Base-by-base conservation (phyloP, 2,329 filamentous ascomycete species). In the Hirsutella thompsonii region DNA sequence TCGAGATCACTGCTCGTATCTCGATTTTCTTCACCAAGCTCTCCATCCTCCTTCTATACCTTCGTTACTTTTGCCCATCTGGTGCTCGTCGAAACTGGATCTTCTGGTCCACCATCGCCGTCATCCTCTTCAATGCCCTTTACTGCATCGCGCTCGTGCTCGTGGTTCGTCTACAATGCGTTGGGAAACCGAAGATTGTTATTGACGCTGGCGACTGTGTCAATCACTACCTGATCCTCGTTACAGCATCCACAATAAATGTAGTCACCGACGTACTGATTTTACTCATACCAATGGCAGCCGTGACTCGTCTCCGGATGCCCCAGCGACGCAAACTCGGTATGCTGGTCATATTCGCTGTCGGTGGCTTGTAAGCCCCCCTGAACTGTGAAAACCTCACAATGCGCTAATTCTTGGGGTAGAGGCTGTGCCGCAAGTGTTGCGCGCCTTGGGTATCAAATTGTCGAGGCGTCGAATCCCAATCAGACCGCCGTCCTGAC, bases 1-100 rank as follows among this genome's bases (percentile, higher is more conserved):
- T 37, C 16, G 36, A 37, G 21, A 37, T 37, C 8, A n/a, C 26
- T 9, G 36, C 36, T n/a, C 36, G 36, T 20, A 37, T 37, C 36
- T 37, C 36, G 4, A 37, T 37, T n/a, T 37, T 37, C 21, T 37
- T 37, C 36, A 37, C 36, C 19, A 37, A 37, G n/a, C 36, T 37
- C 5, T 37, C 36, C 14, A 37, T 37, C 10, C 21, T 37, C 8
- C 36, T 37, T 20, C 21, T 37, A 4, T 37, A 28, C 14, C 5
- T 37, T 5, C 36, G 36, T 11, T 37, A 37, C 36, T 37, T 37
- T 14, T 37, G 20, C 21, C 36, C 36, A 4, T 16, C 36, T 3
- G 36, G 36, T 11, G 21, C 21, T 20, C 36, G 36, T n/a, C 36
- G 36, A 14, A 23, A 14, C 20, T 37, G 36, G 36, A 37, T 37